Evolutionary conservation across 2,329 filamentous ascomycete genomes (phyloP), one percentile per base, ranked within the genome.

Genomic region (Fusarium udum): DNA sequence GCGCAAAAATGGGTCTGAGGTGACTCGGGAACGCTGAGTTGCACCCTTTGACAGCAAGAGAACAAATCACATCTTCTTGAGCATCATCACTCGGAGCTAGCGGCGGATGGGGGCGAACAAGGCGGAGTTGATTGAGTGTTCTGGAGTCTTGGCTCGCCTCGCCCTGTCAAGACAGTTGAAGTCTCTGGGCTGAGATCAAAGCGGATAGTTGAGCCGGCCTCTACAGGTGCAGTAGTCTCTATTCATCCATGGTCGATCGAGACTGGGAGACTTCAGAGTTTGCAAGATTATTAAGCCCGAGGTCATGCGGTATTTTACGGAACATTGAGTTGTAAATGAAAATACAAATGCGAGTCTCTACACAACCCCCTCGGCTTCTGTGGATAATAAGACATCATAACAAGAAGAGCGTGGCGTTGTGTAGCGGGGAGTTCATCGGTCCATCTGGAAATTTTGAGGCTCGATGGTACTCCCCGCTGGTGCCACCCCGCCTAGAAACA

Each of bases 231-330:
- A 69, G 49, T 55, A 57, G 55, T 56, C 24, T 45, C 45, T 55
- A n/a, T 59, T 57, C 37, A n/a, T 48, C 45, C 61, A 56, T 55
- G 60, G 46, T 37, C 20, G n/a, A 64, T 67, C 43, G 22, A 34
- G 45, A 57, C 32, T 48, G 45, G 26, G 28, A 61, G 45, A n/a
- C 49, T n/a, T 58, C 72, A 69, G 75, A 72, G 63, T 74, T 75
- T 76, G 51, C 42, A 36, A 58, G 22, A 55, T 63, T 58, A 48
- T 62, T 68, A 76, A 77, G 61, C 46, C 75, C 69, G 72, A 67
- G 24, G 36, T 40, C 15, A 43, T 60, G 24, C 55, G 46, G 31
- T 43, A 14, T 56, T 24, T 67, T 63, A 24, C 14, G 36, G 45
- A 28, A 40, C 51, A 15, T 24, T 18, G 15, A 28, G 28, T n/a